Evolutionary conservation across 306 rosid species (phyloP).

Genomic region (Casuarina cunninghamiana): DNA sequence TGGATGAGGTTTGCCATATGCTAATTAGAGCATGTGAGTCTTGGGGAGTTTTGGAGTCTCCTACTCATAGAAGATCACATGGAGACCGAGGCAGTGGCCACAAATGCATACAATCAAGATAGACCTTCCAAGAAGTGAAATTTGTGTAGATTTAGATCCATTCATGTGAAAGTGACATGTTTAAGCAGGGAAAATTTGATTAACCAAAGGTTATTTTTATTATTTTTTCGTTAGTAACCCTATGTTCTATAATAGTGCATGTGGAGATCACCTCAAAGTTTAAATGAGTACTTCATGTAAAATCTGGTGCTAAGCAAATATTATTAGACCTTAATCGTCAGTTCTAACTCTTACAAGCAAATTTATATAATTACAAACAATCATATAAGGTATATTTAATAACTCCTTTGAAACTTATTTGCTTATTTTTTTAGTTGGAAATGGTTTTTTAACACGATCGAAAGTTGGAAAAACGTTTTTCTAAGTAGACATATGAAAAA

Average conservation of each 20-base stretch:
- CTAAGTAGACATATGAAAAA: too few species aligned
- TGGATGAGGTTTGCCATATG: constrained; percentile 32
- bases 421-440: too few species aligned
- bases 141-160: neutral
- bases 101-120: constrained; percentile 24
- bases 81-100: constrained; percentile 40
- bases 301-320: too few species aligned
- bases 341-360: too few species aligned
- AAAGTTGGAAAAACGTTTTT: too few species aligned
- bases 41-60: constrained; percentile 29
- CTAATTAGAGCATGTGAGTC: constrained; percentile 42
- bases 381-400: too few species aligned
- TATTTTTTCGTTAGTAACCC: neutral
- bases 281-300: too few species aligned
- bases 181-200: neutral
- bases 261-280: too few species aligned
- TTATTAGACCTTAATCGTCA: too few species aligned
- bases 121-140: neutral
- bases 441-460: too few species aligned
- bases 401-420: too few species aligned
- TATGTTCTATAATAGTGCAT: neutral
- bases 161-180: neutral
- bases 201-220: neutral
- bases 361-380: too few species aligned
- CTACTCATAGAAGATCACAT: constrained; percentile 31